A percentile compares a stretch with the other conserved stretches of the same genome.
These are phyloP conservation scores for Arthrobotrys pseudoclavata DNA, from an alignment of 2,329 filamentous ascomycete species.

Conservation along the genomic window DNA sequence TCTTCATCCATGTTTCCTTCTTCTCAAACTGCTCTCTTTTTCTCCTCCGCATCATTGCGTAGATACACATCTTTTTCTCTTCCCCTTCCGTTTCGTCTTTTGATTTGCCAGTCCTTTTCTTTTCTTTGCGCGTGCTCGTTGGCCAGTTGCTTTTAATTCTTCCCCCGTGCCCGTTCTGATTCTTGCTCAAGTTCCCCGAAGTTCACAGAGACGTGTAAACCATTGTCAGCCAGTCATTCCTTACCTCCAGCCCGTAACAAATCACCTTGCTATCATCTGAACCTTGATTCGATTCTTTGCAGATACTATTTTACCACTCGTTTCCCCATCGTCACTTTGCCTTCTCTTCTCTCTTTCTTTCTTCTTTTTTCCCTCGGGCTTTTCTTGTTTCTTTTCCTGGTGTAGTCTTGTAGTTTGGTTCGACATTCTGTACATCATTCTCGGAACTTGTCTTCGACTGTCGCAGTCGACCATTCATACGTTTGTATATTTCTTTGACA, in stretches of 20 bases:
- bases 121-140: slow-evolving; percentile 57
- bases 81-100: slow-evolving; percentile 60
- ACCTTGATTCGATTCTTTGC: slow-evolving; percentile 54
- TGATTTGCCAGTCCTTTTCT: slow-evolving; percentile 58
- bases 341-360: slow-evolving; percentile 36
- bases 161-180: slow-evolving; percentile 57
- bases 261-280: slow-evolving; percentile 49
- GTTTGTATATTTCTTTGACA: slow-evolving; percentile 52
- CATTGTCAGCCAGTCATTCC: slow-evolving; percentile 59
- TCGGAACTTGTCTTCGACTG: slow-evolving; percentile 44
- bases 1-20: slow-evolving; percentile 45
- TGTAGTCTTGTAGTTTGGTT: slow-evolving; percentile 60
- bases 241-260: slow-evolving; percentile 52
- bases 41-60: slow-evolving; percentile 59
- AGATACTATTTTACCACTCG: slow-evolving; percentile 60
- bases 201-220: slow-evolving; percentile 57
- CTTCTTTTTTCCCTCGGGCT: slow-evolving; percentile 39
- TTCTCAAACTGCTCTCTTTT: slow-evolving; percentile 46
- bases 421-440: slow-evolving; percentile 46
- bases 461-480: slow-evolving; percentile 57
- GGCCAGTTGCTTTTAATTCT: slow-evolving; percentile 57
- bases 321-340: slow-evolving; percentile 57
- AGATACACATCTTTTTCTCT: slow-evolving; percentile 53
- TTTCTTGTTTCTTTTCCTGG: slow-evolving; percentile 47
- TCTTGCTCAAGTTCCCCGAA: slow-evolving; percentile 59